Conservation (phyloP, 2,329 filamentous ascomycete genomes). For the Zymoseptoria crescenta region DNA sequence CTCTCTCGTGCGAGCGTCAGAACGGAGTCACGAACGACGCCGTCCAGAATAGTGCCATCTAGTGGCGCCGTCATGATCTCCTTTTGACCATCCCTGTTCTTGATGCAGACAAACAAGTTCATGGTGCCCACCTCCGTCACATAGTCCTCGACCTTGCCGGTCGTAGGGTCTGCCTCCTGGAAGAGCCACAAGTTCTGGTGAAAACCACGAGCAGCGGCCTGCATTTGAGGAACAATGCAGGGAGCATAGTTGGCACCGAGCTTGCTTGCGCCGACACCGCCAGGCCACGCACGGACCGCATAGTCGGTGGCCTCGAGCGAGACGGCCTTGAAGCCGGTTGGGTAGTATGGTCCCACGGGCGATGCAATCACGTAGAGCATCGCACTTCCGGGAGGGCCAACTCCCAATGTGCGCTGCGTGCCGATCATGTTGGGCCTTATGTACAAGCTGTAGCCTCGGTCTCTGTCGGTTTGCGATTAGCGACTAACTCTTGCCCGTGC, state of each 20-base stretch:
- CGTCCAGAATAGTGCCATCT: conserved; percentile 92
- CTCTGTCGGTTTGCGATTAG: conserved; percentile 27
- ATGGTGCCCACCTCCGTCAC: conserved; percentile 98
- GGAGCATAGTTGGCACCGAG: conserved; percentile 99
- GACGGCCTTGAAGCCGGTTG: conserved; percentile 95
- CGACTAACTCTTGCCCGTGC: background rate
- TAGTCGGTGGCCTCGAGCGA: conserved; percentile 94
- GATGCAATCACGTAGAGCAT: conserved; percentile 92
- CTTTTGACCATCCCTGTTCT: conserved; percentile 81
- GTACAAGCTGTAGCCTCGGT: conserved; percentile 85
- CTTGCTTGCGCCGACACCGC: conserved; percentile 96
- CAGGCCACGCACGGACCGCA: conserved; percentile 85
- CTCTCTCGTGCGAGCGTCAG: conserved; percentile 78
- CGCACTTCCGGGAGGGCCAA: conserved; percentile 84
- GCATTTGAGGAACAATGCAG: conserved; percentile 90
- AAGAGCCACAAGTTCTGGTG: conserved; percentile 99
- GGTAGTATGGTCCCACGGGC: conserved; percentile 95
- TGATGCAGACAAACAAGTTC: conserved; percentile 89
- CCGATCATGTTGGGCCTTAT: conserved; percentile 95
- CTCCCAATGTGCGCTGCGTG: conserved; percentile 87
- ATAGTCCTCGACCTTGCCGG: conserved; percentile 59
- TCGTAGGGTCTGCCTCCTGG: conserved; percentile 49
- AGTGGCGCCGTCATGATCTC: conserved; percentile 92
- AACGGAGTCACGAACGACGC: conserved; percentile 87
- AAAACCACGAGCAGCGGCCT: conserved; percentile 84